Percentiles rank a stretch among this genome's conserved stretches.
These are phyloP conservation scores for Lachancea thermotolerans DNA, from an alignment of 805 yeast genomes.

Conservation along the genomic window DNA sequence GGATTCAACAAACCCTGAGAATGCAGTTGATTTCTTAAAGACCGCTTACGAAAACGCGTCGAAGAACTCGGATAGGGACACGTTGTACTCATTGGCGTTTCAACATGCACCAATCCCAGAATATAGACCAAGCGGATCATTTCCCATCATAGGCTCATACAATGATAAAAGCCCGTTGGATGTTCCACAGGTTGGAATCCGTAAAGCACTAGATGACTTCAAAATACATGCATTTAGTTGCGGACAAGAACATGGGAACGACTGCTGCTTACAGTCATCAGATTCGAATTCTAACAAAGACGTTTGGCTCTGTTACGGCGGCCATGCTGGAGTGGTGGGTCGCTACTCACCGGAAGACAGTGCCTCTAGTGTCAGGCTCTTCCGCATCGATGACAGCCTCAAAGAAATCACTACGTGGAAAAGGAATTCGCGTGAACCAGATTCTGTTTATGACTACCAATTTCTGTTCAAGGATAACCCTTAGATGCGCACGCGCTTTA, in stretches of 20 bases:
- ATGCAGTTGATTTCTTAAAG: background rate
- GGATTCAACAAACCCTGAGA: conserved; percentile 7
- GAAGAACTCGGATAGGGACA: conserved; percentile 10
- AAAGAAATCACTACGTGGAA: conserved; percentile 54
- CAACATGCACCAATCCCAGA: conserved; percentile 65
- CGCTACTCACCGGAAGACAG: conserved; percentile 44
- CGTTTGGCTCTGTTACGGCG: conserved; percentile 63
- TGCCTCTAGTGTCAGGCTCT: conserved; percentile 45
- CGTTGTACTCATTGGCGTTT: conserved; percentile 46
- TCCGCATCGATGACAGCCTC: conserved; percentile 39
- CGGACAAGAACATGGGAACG: conserved; percentile 67
- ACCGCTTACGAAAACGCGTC: conserved; percentile 1
- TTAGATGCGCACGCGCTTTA: background rate
- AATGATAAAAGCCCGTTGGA: conserved; percentile 19
- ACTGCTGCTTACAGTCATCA: conserved; percentile 45
- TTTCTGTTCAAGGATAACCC: conserved; percentile 14
- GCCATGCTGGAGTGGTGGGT: conserved; percentile 60
- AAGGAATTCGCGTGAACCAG: conserved; percentile 42
- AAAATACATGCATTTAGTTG: conserved; percentile 52
- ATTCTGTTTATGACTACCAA: conserved; percentile 39
- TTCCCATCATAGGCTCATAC: conserved; percentile 36
- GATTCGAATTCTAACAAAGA: conserved; percentile 17
- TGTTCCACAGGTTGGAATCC: conserved; percentile 29
- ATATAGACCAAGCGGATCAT: conserved; percentile 36
- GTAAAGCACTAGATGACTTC: conserved; percentile 34